These are phyloP conservation scores for Cardamine resedifolia DNA, from an alignment of 345 rosid genomes.

Conservation along the genomic window DNA sequence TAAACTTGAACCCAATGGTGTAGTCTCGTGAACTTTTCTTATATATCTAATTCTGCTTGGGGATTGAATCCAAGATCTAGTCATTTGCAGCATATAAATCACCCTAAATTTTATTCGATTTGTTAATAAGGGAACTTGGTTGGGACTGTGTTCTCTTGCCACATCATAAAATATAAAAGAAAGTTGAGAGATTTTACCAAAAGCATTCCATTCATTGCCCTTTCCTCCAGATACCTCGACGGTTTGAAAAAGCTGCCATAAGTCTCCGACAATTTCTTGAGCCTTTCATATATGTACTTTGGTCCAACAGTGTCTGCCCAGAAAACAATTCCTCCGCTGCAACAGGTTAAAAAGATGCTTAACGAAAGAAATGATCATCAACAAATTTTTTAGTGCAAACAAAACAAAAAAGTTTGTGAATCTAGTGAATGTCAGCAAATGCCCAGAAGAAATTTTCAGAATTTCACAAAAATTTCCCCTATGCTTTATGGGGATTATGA, in stretches of 20 bases:
- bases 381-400: neutral
- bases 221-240: constrained; percentile 80
- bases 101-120: neutral
- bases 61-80: neutral
- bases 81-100: neutral
- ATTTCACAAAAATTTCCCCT: neutral
- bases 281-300: constrained; percentile 55
- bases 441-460: neutral
- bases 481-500: neutral
- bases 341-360: constrained; percentile 1
- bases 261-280: constrained; percentile 66
- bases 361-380: constrained; percentile 10
- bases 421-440: neutral
- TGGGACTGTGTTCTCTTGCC: constrained; percentile 10
- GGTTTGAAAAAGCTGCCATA: constrained; percentile 78
- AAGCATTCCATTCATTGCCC: constrained; percentile 66
- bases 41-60: neutral
- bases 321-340: constrained; percentile 89
- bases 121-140: neutral
- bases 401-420: neutral
- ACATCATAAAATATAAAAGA: neutral
- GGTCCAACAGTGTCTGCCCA: constrained; percentile 87
- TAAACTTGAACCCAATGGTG: neutral
- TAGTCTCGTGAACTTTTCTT: too few species aligned
- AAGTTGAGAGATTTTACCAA: constrained; percentile 53